Evolutionary conservation across 257 asterid species (phyloP).

Genomic region (Capsicum baccatum): DNA sequence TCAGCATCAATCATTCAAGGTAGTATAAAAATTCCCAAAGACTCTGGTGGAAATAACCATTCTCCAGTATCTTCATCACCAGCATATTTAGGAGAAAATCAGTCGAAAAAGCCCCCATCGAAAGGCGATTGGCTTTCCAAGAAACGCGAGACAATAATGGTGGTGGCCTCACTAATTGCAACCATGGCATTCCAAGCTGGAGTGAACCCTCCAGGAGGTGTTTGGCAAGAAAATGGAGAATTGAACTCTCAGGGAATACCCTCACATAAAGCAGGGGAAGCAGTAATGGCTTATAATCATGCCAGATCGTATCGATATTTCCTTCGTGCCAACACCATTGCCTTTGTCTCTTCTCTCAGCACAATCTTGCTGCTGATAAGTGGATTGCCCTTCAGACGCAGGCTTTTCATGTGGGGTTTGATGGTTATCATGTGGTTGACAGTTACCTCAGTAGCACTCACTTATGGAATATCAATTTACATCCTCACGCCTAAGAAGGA

Average conservation of each 20-base stretch:
- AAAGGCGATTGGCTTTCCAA: constrained; percentile 43
- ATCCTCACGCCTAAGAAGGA: constrained; percentile 45
- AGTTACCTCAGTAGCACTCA: constrained; percentile 45
- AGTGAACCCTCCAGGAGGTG: constrained; percentile 37
- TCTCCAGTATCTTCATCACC: background rate
- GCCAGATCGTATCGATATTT: constrained; percentile 36
- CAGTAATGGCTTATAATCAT: constrained; percentile 51
- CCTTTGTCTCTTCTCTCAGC: constrained; percentile 60
- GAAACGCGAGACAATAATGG: constrained; percentile 47
- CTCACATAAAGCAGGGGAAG: constrained; percentile 49
- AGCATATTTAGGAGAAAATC: background rate
- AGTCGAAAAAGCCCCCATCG: background rate
- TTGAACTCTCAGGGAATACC: constrained; percentile 9
- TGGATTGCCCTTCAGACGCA: constrained; percentile 54
- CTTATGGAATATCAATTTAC: constrained; percentile 44
- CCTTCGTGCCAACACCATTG: constrained; percentile 47
- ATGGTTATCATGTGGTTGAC: constrained; percentile 68
- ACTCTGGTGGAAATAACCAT: background rate
- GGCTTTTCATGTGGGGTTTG: constrained; percentile 50
- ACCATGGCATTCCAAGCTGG: constrained; percentile 57
- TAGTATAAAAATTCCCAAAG: background rate
- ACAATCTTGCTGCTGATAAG: constrained; percentile 60
- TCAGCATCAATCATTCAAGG: background rate
- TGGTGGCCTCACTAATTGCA: constrained; percentile 53
- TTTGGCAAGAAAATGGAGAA: constrained; percentile 31